Conservation (phyloP, 2,329 filamentous ascomycete genomes). For the Neopestalotiopsis rosae region DNA sequence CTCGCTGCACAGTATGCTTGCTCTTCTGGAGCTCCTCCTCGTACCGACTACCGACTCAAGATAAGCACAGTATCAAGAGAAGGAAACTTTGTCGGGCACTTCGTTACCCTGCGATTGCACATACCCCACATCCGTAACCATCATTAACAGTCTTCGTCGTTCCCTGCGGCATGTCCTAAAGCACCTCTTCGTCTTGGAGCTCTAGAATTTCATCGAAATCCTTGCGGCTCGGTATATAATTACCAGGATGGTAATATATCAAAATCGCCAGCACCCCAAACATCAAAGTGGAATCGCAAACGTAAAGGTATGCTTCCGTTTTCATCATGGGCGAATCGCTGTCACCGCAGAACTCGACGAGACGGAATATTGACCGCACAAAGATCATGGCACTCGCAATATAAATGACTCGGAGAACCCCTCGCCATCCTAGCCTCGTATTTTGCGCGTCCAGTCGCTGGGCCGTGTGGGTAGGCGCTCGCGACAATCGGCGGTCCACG, state of each 20-base stretch:
- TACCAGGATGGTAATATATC: conserved; percentile 4
- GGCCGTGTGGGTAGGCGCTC: not conserved
- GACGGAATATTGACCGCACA: conserved; percentile 2
- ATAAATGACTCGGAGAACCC: conserved; percentile 3
- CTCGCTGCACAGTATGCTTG: not conserved
- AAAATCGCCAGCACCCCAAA: conserved; percentile 3
- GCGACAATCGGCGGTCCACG: not conserved
- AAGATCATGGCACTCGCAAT: conserved; percentile 7
- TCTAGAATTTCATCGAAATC: not conserved
- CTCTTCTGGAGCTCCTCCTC: not conserved
- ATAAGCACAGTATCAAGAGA: not conserved
- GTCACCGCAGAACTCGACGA: not conserved
- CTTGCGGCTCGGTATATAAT: not conserved
- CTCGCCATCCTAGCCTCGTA: conserved; percentile 1
- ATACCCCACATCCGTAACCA: not conserved
- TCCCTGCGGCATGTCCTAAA: not conserved
- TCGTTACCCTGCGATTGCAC: not conserved
- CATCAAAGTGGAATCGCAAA: conserved; percentile 12
- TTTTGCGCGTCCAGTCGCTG: not conserved
- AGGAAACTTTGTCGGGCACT: not conserved
- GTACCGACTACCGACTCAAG: too few relatives aligned
- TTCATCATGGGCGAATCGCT: conserved; percentile 12
- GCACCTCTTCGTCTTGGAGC: not conserved
- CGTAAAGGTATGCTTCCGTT: conserved; percentile 9
- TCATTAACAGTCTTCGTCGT: too few relatives aligned